Percentiles rank a stretch among this genome's conserved stretches.
These are phyloP conservation scores for Eimeria acervulina DNA, from an alignment of 169 alveolate species.

Conservation along the genomic window DNA sequence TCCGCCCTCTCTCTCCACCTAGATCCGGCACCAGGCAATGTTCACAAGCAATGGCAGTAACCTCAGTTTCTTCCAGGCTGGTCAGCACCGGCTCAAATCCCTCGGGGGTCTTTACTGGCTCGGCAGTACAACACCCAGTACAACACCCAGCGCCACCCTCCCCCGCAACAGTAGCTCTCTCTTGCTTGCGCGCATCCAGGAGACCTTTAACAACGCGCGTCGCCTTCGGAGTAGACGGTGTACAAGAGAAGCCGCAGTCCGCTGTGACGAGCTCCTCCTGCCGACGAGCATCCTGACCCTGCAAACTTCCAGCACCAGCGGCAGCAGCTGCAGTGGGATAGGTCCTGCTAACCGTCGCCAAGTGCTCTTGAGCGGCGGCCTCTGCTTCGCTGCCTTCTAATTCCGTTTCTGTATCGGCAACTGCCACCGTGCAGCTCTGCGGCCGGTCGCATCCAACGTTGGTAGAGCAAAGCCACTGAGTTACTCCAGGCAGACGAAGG, in stretches of 20 bases:
- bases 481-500: conserved; percentile 16
- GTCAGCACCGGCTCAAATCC: not conserved
- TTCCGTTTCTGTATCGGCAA: conserved; percentile 42
- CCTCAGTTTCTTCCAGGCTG: not conserved
- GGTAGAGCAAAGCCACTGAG: conserved; percentile 21
- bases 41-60: not conserved
- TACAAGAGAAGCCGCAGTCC: not conserved
- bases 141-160: not conserved
- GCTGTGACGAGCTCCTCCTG: not conserved
- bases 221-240: conserved; percentile 19
- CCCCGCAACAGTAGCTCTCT: not conserved
- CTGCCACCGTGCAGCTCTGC: conserved; percentile 18
- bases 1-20: not conserved
- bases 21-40: not conserved
- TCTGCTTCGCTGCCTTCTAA: conserved; percentile 56
- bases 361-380: conserved; percentile 14
- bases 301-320: not conserved
- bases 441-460: not conserved
- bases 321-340: not conserved
- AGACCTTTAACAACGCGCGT: not conserved
- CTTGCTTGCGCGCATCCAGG: not conserved
- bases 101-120: not conserved
- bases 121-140: not conserved
- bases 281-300: not conserved
- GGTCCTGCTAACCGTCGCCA: not conserved